phyloP scores from a whole-genome alignment of 345 rosid genomes.

The Gossypium rotundifolium region DNA sequence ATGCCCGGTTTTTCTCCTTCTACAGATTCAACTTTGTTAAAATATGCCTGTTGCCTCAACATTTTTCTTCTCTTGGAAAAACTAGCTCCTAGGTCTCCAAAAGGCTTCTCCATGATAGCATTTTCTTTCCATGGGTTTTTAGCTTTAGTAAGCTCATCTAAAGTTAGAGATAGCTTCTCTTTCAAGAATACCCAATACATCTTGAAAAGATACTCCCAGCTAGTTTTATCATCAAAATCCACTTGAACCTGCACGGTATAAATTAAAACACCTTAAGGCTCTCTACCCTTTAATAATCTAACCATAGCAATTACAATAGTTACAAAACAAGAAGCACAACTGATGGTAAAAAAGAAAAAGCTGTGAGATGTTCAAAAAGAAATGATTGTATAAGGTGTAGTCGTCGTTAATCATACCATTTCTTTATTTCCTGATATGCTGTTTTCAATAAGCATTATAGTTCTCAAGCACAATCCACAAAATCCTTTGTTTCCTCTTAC shows the following conservation, averaged over 20 bases:
- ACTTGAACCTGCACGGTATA: conserved; percentile 7
- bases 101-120: conserved; percentile 21
- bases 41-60: conserved; percentile 24
- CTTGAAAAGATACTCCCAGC: conserved; percentile 99
- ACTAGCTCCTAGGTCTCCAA: conserved; percentile 35
- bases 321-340: neutral
- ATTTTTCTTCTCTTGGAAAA: conserved; percentile 51
- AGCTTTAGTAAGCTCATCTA: conserved; percentile 63
- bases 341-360: neutral
- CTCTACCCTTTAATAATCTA: neutral
- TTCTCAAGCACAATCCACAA: conserved; percentile 86
- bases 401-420: conserved; percentile 38
- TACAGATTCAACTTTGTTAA: conserved; percentile 21
- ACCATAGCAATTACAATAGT: neutral
- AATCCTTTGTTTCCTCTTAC: conserved; percentile 83
- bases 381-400: neutral
- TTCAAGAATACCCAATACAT: conserved; percentile 78
- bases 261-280: neutral
- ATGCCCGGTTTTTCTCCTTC: conserved; percentile 15
- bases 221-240: conserved; percentile 76
- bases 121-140: conserved; percentile 71
- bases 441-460: conserved; percentile 84
- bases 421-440: conserved; percentile 42
- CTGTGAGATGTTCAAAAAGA: neutral
- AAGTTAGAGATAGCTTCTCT: conserved; percentile 60